These are phyloP conservation scores for Lactarius pseudohatsudake DNA, from an alignment of 768 basidiomycete genomes.

Conservation along the genomic window DNA sequence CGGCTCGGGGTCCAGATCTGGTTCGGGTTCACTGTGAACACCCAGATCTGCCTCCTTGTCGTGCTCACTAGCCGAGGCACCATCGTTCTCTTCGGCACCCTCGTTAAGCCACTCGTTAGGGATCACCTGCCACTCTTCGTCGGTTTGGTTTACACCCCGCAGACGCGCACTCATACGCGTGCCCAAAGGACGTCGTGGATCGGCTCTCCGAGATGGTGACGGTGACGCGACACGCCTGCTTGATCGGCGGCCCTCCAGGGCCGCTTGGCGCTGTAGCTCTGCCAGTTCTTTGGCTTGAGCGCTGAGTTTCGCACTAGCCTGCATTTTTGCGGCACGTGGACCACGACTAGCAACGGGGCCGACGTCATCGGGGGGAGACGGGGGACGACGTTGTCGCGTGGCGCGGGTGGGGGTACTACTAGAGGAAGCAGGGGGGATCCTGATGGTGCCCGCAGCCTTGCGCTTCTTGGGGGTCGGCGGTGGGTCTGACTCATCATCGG, in stretches of 20 bases:
- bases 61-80: slow-evolving; percentile 24
- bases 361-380: slow-evolving; percentile 10
- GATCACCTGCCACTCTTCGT: slow-evolving; percentile 73
- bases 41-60: slow-evolving; percentile 29
- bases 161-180: slow-evolving; percentile 68
- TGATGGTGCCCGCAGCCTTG: slow-evolving; percentile 22
- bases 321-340: slow-evolving; percentile 65
- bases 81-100: slow-evolving; percentile 27
- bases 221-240: slow-evolving; percentile 20
- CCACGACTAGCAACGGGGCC: slow-evolving; percentile 40
- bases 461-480: slow-evolving; percentile 32
- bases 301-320: slow-evolving; percentile 68
- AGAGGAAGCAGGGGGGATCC: slow-evolving; percentile 7
- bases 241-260: slow-evolving; percentile 30
- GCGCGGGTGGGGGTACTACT: slow-evolving; percentile 21
- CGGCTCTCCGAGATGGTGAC: slow-evolving; percentile 23
- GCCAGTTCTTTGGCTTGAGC: slow-evolving; percentile 68
- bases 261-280: slow-evolving; percentile 56
- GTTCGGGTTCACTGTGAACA: slow-evolving; percentile 6
- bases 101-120: slow-evolving; percentile 70
- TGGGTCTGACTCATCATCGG: slow-evolving; percentile 32
- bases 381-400: slow-evolving; percentile 15
- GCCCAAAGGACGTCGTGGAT: slow-evolving; percentile 44
- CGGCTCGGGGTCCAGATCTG: slow-evolving; percentile 21
- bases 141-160: slow-evolving; percentile 45